Evolutionary conservation across 106 monocot genomes (phyloP).

Genomic region (Phalaenopsis aphrodite): DNA sequence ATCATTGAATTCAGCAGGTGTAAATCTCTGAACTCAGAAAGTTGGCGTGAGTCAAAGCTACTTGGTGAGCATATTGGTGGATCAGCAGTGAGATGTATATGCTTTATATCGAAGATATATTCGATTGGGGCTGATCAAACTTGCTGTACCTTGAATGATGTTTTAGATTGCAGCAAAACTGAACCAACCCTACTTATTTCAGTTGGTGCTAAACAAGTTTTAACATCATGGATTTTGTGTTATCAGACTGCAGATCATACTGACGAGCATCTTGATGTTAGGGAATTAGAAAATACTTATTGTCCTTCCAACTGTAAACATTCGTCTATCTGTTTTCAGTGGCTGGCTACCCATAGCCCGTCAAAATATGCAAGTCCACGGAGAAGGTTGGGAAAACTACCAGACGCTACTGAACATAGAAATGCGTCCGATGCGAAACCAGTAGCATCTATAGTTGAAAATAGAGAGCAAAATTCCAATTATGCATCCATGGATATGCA

Average conservation of each 20-base stretch:
- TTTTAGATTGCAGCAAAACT: conserved; percentile 14
- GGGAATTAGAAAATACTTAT: conserved; percentile 10
- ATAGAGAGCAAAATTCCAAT: conserved; percentile 5
- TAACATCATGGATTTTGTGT: conserved; percentile 80
- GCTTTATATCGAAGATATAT: conserved; percentile 50
- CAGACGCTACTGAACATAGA: conserved; percentile 6
- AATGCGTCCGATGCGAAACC: conserved; percentile 13
- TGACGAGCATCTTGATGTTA: conserved; percentile 1
- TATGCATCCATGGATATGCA: conserved; percentile 19
- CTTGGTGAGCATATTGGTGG: conserved; percentile 98
- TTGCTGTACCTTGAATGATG: conserved; percentile 10
- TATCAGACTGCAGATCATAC: conserved; percentile 9
- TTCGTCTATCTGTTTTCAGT: conserved; percentile 57
- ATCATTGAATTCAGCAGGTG: conserved; percentile 28
- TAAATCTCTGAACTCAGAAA: conserved; percentile 18
- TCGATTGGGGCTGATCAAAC: conserved; percentile 20
- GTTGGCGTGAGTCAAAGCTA: conserved; percentile 57
- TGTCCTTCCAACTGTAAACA: conserved; percentile 7
- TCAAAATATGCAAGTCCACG: conserved; percentile 25
- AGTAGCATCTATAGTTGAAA: conserved; percentile 11
- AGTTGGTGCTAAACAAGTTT: conserved; percentile 92
- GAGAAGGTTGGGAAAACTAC: conserved; percentile 8
- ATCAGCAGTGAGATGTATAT: conserved; percentile 87
- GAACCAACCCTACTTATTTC: conserved; percentile 55
- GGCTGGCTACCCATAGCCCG: conserved; percentile 84